phyloP scores from a whole-genome alignment of 768 basidiomycete species.

The Pleurotus giganteus region DNA sequence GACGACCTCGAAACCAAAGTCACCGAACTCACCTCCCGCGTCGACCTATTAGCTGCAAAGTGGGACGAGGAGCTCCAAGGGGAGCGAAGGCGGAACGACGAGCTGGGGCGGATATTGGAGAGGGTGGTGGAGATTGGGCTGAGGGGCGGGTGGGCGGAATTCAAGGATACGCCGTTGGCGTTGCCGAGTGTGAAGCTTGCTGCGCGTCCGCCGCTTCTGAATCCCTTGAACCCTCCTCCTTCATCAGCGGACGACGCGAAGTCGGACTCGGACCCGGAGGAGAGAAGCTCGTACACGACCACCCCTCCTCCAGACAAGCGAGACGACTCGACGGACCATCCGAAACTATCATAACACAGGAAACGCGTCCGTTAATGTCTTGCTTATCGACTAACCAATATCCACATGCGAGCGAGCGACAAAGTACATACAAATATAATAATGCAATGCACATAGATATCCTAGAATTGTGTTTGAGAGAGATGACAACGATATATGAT shows the following conservation, averaged over 20 bases:
- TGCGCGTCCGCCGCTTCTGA: conserved; percentile 12
- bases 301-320: conserved; percentile 1
- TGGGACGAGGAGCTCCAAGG: conserved; percentile 46
- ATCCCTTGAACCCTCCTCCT: neutral
- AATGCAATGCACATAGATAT: neutral
- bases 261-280: neutral
- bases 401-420: too few species aligned
- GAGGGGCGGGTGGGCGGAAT: conserved; percentile 62
- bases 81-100: conserved; percentile 54
- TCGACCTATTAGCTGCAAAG: conserved; percentile 36
- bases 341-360: neutral
- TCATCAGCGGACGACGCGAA: neutral
- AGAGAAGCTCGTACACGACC: neutral
- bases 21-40: conserved; percentile 38
- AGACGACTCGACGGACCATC: neutral
- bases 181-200: conserved; percentile 39
- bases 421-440: neutral
- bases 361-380: too few species aligned
- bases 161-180: conserved; percentile 56
- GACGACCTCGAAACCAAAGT: conserved; percentile 53
- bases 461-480: neutral
- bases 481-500: too few species aligned
- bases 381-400: too few species aligned
- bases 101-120: conserved; percentile 63
- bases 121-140: conserved; percentile 69